Percentiles rank a stretch among this genome's conserved stretches.
These are phyloP conservation scores for Colletotrichum tabaci DNA, from an alignment of 2,329 filamentous ascomycete genomes.

Conservation along the genomic window DNA sequence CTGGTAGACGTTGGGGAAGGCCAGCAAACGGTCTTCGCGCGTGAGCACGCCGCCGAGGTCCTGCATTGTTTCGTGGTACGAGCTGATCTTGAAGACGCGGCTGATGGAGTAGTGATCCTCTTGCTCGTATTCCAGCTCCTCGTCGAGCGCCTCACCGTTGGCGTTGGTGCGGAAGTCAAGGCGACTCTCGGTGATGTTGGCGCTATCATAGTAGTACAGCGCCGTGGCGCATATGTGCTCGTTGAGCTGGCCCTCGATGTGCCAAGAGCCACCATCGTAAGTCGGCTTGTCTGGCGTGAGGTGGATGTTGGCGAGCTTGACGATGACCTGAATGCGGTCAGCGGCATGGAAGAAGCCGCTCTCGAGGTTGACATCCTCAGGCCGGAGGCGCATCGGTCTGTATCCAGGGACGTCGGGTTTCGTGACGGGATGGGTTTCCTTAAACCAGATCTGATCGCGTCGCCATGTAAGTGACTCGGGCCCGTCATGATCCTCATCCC, in stretches of 20 bases:
- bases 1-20: constrained; percentile 70
- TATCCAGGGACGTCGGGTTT: constrained; percentile 34
- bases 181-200: constrained; percentile 70
- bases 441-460: constrained; percentile 49
- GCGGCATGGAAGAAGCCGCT: constrained; percentile 49
- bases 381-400: not conserved
- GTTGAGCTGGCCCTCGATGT: constrained; percentile 70
- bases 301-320: constrained; percentile 74
- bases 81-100: constrained; percentile 53
- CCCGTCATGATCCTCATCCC: constrained; percentile 17
- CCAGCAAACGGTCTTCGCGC: constrained; percentile 63
- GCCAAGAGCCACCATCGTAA: constrained; percentile 69
- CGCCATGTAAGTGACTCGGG: constrained; percentile 39
- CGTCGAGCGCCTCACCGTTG: constrained; percentile 48
- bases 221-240: constrained; percentile 76
- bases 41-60: constrained; percentile 64
- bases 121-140: constrained; percentile 50
- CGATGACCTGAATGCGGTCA: constrained; percentile 70
- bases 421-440: constrained; percentile 45
- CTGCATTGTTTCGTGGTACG: constrained; percentile 50
- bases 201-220: constrained; percentile 72
- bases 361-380: constrained; percentile 46
- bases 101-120: constrained; percentile 52
- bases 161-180: constrained; percentile 66
- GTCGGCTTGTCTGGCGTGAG: constrained; percentile 70